Evolutionary conservation across 805 yeast genomes (phyloP).

Genomic region (Kluyveromyces nonfermentans): DNA sequence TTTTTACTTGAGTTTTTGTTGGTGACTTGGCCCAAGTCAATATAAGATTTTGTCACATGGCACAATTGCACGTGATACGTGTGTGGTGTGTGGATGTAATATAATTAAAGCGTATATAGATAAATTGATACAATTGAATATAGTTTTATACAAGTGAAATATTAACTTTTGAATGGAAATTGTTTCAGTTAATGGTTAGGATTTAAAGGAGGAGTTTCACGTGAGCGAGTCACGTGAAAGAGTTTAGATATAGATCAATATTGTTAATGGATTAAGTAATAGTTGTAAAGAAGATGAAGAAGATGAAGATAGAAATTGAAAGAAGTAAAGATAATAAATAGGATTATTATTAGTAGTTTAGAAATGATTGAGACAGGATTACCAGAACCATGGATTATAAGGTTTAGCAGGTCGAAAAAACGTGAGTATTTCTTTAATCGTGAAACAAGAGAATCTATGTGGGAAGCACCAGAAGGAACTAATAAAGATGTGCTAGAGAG

Average conservation of each 20-base stretch:
- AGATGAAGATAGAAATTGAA: neutral
- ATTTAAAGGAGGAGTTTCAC: too few species aligned
- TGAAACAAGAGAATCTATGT: conserved; percentile 60
- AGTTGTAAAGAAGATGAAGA: too few species aligned
- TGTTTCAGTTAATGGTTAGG: too few species aligned
- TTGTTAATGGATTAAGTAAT: too few species aligned
- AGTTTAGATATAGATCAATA: too few species aligned
- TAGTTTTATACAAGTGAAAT: too few species aligned
- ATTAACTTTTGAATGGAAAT: too few species aligned
- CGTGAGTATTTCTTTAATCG: conserved; percentile 77
- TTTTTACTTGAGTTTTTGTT: too few species aligned
- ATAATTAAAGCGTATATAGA: too few species aligned
- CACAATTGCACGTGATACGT: neutral
- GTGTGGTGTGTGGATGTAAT: too few species aligned
- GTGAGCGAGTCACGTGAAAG: too few species aligned
- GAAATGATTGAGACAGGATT: conserved; percentile 49
- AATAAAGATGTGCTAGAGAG: conserved; percentile 48
- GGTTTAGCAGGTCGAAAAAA: conserved; percentile 68
- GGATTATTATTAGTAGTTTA: neutral
- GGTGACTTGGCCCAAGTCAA: neutral
- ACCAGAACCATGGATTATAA: conserved; percentile 78
- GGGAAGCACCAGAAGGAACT: conserved; percentile 89
- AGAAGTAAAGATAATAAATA: neutral
- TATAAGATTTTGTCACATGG: neutral
- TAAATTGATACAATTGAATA: too few species aligned